Percentiles rank a stretch among this genome's conserved stretches.
phyloP scores from a whole-genome alignment of 108 stramenopile species.

The Aurantiochytrium sp. region DNA sequence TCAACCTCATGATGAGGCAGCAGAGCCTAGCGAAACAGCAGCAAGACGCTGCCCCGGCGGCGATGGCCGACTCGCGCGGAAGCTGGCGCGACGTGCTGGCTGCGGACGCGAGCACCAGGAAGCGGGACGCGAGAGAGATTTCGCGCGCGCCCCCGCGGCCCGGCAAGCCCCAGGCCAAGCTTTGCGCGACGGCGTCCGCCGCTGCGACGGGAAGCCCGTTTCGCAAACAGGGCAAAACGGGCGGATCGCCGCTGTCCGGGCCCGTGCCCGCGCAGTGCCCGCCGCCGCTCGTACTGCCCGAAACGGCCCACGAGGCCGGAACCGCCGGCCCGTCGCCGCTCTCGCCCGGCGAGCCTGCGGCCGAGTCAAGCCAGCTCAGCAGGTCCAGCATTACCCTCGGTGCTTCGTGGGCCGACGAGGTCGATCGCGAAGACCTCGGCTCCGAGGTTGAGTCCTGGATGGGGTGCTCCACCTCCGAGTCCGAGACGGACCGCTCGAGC shows the following conservation, averaged over 20 bases:
- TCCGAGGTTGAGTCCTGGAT: neutral
- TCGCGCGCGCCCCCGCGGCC: neutral
- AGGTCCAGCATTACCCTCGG: neutral
- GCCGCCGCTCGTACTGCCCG: neutral
- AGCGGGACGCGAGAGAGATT: neutral
- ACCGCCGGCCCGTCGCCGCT: no score
- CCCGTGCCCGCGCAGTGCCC: neutral
- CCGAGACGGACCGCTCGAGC: neutral
- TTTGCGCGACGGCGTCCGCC: no score
- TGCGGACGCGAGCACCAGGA: neutral
- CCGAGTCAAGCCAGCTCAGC: neutral
- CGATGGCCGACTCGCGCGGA: no score
- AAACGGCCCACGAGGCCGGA: no score
- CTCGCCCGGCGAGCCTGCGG: neutral
- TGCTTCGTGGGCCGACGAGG: conserved; percentile 23
- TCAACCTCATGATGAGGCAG: neutral
- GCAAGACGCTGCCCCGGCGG: neutral
- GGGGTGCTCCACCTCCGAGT: neutral
- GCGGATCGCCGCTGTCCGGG: neutral
- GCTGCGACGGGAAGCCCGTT: neutral
- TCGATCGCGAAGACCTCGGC: neutral
- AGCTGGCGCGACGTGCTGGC: neutral
- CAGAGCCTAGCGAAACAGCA: neutral
- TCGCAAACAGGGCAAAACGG: neutral
- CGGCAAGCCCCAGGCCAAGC: neutral